Evolutionary conservation across 306 rosid genomes (phyloP), one percentile per base, ranked within the genome.

Genomic region (Chamaecrista fasciculata): DNA sequence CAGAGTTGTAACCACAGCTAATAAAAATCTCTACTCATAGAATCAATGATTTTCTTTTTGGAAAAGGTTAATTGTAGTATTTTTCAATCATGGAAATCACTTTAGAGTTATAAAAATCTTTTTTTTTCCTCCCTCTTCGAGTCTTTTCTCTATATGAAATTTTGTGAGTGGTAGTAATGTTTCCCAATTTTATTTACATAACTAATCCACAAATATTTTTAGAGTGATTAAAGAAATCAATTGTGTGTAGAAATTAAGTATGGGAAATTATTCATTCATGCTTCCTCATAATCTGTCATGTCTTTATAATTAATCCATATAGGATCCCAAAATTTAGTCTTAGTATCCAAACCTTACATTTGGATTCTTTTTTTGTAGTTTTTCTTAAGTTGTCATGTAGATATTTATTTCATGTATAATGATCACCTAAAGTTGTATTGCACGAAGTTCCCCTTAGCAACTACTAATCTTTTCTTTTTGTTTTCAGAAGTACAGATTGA

Each of bases 401-500:
- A 42, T 23, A 46, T 47, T 18, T 24, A 18, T 59, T 20, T 56
- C 47, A 50, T 70, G 10, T 23, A 63, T 53, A 51, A 42, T 62
- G 34, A 11, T 34, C 6, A 1, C 29, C 52, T 31, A 25, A 6
- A 48, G 26, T 62, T 70, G 12, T 58, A 23, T 66, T 34, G 61
- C 42, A 20, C 20, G 21, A 48, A 12, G 18, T 50, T 18, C 26
- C 8, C 34, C 6, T 43, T 33, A n/a, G 40, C 59, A 79, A 79
- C 56, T 77, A 34, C 60, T 72, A 19, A 60, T 69, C 44, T 40
- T 63, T 64, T 58, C 21, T 40, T 81, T 51, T 73, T 26, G 33
- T 5, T 49, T 50, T 65, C 91, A 91, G 97, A 91, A 91, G 78
- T 91, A 86, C 72, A 91, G 97, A 80, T 81, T 91, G 55, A 91